Base-by-base conservation (phyloP, 805 yeast genomes). In the Myxozyma melibiosi region DNA sequence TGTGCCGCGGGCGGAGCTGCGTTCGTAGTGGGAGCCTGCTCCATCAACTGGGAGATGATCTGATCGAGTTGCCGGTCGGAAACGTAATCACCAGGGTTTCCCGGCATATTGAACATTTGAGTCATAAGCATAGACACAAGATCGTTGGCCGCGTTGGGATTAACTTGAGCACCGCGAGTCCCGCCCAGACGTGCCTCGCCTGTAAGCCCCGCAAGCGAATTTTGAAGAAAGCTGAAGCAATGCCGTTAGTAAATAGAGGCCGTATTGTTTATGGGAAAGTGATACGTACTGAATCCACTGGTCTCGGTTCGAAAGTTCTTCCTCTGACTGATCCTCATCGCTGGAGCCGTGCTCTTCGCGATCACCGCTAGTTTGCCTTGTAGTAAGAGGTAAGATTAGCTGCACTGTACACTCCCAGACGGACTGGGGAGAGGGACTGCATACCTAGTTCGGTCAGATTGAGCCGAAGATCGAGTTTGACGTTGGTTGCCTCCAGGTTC, bases 11-110 rank as follows among this genome's bases (percentile, higher is more conserved):
- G 63, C 11, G 66, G 52, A 7, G 62, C 62, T 1, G 58, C 59
- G 42, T 44, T 42, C 6, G 33, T 37, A 4, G 39, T 30, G 31
- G 50, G 59, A 2, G 57, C 42, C 38, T 62, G 66, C 25, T 63
- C 65, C 66, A 63, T 63, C 6, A 63, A 44, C 35, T 62, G 64
- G 4, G 65, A 49, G 11, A 63, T 55, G 25, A 63, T 62, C 20
- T 53, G 57, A 34, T 63, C 65, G 8, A 63, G 53, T 5, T 62
- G 65, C 4, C 55, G 54, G 34, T 59, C 58, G 14, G 65, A 60
- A 3, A 47, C 66, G 45, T 63, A 63, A 30, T 63, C 65, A 9
- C 39, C 51, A 2, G 61, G 55, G 34, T 61, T 51, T 16, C 63
- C 62, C n/a, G 51, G 54, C 35, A 56, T 39, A 20, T 55, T 51